Conservation (phyloP, 1,139 yeast genomes). For the Lodderomyces jiufengensis region DNA sequence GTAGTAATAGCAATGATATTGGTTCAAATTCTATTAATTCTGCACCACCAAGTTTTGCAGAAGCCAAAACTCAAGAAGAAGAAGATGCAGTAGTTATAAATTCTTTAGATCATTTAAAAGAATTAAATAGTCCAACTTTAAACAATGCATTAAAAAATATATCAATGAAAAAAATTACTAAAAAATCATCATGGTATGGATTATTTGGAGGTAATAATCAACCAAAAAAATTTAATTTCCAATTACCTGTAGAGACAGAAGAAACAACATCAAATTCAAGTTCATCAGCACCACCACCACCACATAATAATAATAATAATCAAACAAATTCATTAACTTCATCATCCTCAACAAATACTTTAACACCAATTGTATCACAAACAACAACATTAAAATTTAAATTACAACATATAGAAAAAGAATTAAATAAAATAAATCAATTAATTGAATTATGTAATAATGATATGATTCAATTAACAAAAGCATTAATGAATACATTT, state of each 20-base stretch:
- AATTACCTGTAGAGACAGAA: slow-evolving; percentile 9
- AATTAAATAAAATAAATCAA: slow-evolving; percentile 41
- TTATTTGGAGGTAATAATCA: slow-evolving; percentile 40
- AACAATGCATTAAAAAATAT: slow-evolving; percentile 32
- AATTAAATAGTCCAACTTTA: slow-evolving; percentile 41
- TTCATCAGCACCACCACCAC: slow-evolving; percentile 4
- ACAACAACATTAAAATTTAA: slow-evolving; percentile 24
- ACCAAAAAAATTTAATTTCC: slow-evolving; percentile 14
- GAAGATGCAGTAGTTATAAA: slow-evolving; percentile 8
- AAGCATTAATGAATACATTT: slow-evolving; percentile 29
- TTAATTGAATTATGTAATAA: slow-evolving; percentile 34
- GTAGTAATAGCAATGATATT: neutral
- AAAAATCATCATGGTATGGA: slow-evolving; percentile 46
- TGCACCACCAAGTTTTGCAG: slow-evolving; percentile 4
- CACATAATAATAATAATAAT: neutral
- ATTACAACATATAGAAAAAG: slow-evolving; percentile 37
- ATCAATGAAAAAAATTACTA: slow-evolving; percentile 23
- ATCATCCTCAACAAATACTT: slow-evolving; percentile 3
- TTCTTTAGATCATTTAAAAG: slow-evolving; percentile 27
- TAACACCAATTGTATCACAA: slow-evolving; percentile 1
- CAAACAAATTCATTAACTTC: slow-evolving; percentile 3
- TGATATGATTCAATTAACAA: slow-evolving; percentile 36
- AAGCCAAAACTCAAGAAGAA: slow-evolving; percentile 7
- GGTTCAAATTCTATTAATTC: slow-evolving; percentile 10
- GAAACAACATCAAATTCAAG: slow-evolving; percentile 5